These are phyloP conservation scores for Raffaelea arxii DNA, from an alignment of 2,329 filamentous ascomycete species.

Conservation along the genomic window DNA sequence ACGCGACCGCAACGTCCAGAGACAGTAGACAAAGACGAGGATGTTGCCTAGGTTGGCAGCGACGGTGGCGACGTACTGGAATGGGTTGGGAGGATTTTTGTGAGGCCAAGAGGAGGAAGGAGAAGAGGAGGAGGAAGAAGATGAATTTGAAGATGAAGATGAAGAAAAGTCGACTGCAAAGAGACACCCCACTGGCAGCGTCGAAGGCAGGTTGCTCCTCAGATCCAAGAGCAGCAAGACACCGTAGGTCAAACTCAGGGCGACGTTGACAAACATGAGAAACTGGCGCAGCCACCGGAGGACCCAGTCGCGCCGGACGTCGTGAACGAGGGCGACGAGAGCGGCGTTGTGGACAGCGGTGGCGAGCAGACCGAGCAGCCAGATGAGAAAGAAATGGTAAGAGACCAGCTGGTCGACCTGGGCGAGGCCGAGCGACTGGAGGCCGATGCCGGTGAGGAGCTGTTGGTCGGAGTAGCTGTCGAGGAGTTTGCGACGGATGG, in stretches of 20 bases:
- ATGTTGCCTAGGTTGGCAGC: constrained; percentile 49
- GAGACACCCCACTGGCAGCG: constrained; percentile 50
- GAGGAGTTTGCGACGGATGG: constrained; percentile 53
- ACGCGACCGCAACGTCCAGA: constrained; percentile 55
- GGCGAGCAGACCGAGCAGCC: constrained; percentile 55
- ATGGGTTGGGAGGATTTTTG: no score
- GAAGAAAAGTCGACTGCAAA: constrained; percentile 29
- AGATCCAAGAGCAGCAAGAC: constrained; percentile 48
- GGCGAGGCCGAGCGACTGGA: constrained; percentile 53
- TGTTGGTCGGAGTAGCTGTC: constrained; percentile 59
- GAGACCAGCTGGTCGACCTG: constrained; percentile 49
- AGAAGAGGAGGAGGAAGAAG: constrained; percentile 49
- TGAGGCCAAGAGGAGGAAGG: constrained; percentile 46
- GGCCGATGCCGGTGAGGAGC: constrained; percentile 59
- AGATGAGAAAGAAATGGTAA: constrained; percentile 64
- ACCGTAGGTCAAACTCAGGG: constrained; percentile 45
- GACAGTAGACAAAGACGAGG: constrained; percentile 47
- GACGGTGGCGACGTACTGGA: constrained; percentile 50
- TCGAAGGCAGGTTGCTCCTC: constrained; percentile 35
- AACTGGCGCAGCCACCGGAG: constrained; percentile 55
- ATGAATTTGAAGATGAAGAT: constrained; percentile 47
- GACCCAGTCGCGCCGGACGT: constrained; percentile 58
- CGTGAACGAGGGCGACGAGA: constrained; percentile 53
- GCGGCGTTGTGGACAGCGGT: constrained; percentile 58
- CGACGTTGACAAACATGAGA: constrained; percentile 57